A percentile compares a stretch with the other conserved stretches of the same genome.
Conservation (phyloP, 2,329 filamentous ascomycete species). For the Cadophora gregata region DNA sequence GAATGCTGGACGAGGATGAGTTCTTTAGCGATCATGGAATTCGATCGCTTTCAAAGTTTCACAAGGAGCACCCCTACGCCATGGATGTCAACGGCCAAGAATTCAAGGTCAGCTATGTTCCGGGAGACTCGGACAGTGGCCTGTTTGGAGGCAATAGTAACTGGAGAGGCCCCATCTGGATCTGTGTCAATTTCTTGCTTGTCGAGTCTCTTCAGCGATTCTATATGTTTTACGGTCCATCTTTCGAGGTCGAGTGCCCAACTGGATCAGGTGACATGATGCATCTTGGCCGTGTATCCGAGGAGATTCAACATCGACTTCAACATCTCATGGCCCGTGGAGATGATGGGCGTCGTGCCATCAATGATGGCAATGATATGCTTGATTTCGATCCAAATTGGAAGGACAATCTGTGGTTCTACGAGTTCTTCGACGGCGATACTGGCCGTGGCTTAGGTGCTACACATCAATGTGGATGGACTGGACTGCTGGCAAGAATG, state of each 20-base stretch:
- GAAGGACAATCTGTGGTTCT: conserved; percentile 94
- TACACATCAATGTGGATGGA: conserved; percentile 96
- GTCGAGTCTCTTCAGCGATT: conserved; percentile 95
- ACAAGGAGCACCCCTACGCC: conserved; percentile 86
- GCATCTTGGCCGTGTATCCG: conserved; percentile 93
- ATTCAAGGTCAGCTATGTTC: conserved; percentile 87
- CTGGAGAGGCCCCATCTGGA: conserved; percentile 95
- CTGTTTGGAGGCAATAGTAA: conserved; percentile 98
- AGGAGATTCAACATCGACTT: conserved; percentile 92
- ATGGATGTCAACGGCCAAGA: conserved; percentile 95
- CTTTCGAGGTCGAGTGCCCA: conserved; percentile 89
- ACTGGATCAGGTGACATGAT: conserved; percentile 92
- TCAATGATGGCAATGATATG: conserved; percentile 83
- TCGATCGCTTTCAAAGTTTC: conserved; percentile 87
- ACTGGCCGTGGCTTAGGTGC: conserved; percentile 87
- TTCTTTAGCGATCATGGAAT: conserved; percentile 92
- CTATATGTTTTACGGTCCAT: conserved; percentile 93
- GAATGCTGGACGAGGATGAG: conserved; percentile 93
- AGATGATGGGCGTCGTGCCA: conserved; percentile 84
- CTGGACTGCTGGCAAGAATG: conserved; percentile 92
- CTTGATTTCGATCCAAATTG: conserved; percentile 92
- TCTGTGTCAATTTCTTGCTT: conserved; percentile 93
- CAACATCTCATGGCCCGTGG: conserved; percentile 88
- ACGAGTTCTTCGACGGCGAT: conserved; percentile 97
- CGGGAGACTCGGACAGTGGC: conserved; percentile 95